Base-by-base conservation (phyloP, 78 protist genomes). In the Monosiga brevicollis region DNA sequence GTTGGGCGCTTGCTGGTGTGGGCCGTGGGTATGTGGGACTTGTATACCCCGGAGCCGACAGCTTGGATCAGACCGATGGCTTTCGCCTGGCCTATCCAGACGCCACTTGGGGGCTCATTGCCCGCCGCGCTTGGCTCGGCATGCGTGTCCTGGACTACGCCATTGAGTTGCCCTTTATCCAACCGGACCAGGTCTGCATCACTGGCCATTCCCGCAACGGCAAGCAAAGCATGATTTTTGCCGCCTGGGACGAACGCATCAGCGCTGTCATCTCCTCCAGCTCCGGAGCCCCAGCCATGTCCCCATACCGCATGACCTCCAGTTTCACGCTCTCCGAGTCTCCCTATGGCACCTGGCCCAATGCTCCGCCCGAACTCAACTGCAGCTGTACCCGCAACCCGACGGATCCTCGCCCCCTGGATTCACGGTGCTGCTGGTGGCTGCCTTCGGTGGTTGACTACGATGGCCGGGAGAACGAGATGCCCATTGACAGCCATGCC, bases 121-220 rank as follows among this genome's bases (percentile, higher is more conserved):
- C 29, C n/a, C 70, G 70, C 43, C 76, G 85, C 1, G 85, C 85
- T 32, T 82, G 15, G 78, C 70, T 82, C 2, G 85, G 70, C 20
- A 42, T 62, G 55, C 76, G 42, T 42, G 32, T 73, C 38, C 1
- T 82, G 29, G 85, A 82, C 72, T 73, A 20, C 24, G 29, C 43
- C 38, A 70, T 32, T 79, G 41, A 1, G 62, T 36, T 73, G 2
- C 2, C 42, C 38, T 25, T 1, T 40, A 22, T 0, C 40, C 2
- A 6, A 15, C 23, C 78, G 25, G 10, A n/a, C 35, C 75, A 71
- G 34, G 15, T 82, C 25, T 10, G 1, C 43, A 25, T 82, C 55
- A 71, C 85, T 26, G 85, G 85, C 15, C 85, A 82, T 77, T 26
- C 42, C 1, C 77, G 85, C 32, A 82, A 82, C 49, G 85, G 85